phyloP scores from a whole-genome alignment of 371 early-diverging fungal genomes.

The Modicella reniformis region DNA sequence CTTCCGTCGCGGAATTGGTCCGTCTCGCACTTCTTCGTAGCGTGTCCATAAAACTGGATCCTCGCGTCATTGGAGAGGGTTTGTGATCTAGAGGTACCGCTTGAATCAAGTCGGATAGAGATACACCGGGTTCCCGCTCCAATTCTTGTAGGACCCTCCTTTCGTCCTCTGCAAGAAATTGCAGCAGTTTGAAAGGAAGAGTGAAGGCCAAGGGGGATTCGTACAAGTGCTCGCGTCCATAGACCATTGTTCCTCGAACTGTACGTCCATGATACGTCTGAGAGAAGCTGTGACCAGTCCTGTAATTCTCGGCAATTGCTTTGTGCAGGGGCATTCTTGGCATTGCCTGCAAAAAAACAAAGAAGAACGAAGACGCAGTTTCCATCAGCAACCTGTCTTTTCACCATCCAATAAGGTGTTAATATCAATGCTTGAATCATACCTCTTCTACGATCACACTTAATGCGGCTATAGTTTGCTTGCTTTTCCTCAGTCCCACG shows the following conservation, averaged over 20 bases:
- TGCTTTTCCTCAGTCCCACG: slow-evolving; percentile 34
- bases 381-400: too few species aligned
- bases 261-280: slow-evolving; percentile 49
- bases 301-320: slow-evolving; percentile 15
- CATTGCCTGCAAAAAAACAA: slow-evolving; percentile 10
- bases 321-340: slow-evolving; percentile 31
- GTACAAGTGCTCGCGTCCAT: slow-evolving; percentile 45
- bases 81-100: slow-evolving; percentile 42
- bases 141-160: slow-evolving; percentile 35
- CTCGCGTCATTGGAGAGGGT: slow-evolving; percentile 45
- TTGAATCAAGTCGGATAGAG: slow-evolving; percentile 48
- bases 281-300: slow-evolving; percentile 39
- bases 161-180: slow-evolving; percentile 45
- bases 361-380: neutral
- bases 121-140: slow-evolving; percentile 35
- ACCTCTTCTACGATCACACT: slow-evolving; percentile 44
- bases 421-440: neutral
- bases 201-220: slow-evolving; percentile 47
- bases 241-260: slow-evolving; percentile 37
- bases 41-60: slow-evolving; percentile 43
- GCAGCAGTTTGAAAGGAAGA: slow-evolving; percentile 37
- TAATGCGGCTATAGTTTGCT: slow-evolving; percentile 41
- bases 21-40: slow-evolving; percentile 29
- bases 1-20: slow-evolving; percentile 4
- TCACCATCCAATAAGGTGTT: too few species aligned